Conservation (phyloP, 1,284 basidiomycete species). For the Leccinum fallax region DNA sequence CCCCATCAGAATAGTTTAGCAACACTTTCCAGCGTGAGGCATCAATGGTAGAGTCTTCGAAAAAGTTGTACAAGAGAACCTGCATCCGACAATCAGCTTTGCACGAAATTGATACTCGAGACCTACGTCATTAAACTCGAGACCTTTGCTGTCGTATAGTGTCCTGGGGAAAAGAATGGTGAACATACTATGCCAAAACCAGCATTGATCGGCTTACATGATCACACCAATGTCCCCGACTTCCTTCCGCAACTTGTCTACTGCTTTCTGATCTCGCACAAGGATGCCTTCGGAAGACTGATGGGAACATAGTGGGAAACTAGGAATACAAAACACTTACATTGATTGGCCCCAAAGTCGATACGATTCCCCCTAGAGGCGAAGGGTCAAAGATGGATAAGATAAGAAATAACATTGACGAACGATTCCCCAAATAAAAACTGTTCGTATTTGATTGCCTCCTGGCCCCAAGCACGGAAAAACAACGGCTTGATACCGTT, state of each 20-base stretch:
- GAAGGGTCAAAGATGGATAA: slow-evolving; percentile 6
- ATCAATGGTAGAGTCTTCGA: slow-evolving; percentile 59
- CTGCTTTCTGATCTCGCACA: slow-evolving; percentile 61
- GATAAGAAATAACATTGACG: slow-evolving; percentile 12
- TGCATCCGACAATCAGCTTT: slow-evolving; percentile 29
- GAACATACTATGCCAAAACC: not conserved
- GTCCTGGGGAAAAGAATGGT: slow-evolving; percentile 46
- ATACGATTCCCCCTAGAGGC: slow-evolving; percentile 48
- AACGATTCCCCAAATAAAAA: slow-evolving; percentile 57
- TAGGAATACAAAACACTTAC: slow-evolving; percentile 36
- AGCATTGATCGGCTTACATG: slow-evolving; percentile 44
- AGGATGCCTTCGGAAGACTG: slow-evolving; percentile 55
- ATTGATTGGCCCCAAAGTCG: slow-evolving; percentile 71
- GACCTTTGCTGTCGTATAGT: slow-evolving; percentile 72
- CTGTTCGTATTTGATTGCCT: slow-evolving; percentile 55
- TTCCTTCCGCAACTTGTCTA: slow-evolving; percentile 48
- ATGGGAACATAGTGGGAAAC: not conserved
- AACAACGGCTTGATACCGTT: slow-evolving; percentile 65
- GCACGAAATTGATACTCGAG: not conserved
- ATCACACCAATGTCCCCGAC: slow-evolving; percentile 65
- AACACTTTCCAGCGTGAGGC: slow-evolving; percentile 61
- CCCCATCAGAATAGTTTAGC: slow-evolving; percentile 44
- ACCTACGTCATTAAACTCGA: slow-evolving; percentile 71
- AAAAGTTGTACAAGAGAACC: slow-evolving; percentile 75
- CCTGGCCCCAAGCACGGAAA: slow-evolving; percentile 55